Conservation (phyloP, 495 filamentous ascomycete species). For the Entonaema liquescens region DNA sequence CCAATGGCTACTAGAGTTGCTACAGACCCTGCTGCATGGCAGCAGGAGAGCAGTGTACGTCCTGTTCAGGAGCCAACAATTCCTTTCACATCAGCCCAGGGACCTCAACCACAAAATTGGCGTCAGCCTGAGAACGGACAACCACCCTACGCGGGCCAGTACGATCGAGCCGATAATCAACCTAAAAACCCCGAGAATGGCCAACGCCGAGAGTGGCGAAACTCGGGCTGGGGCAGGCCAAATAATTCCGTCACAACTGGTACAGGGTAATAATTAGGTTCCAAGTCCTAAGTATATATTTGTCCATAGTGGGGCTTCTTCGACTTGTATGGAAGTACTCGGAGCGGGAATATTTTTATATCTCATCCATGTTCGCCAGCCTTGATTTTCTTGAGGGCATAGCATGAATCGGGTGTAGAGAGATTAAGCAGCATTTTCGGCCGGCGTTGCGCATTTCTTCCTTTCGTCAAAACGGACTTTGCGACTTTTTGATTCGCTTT, state of each 20-base stretch:
- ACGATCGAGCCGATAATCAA: slow-evolving; percentile 44
- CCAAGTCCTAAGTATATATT: slow-evolving; percentile 32
- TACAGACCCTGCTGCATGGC: slow-evolving; percentile 79
- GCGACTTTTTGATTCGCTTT: slow-evolving; percentile 35
- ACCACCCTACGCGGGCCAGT: slow-evolving; percentile 44
- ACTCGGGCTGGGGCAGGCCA: slow-evolving; percentile 60
- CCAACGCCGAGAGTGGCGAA: slow-evolving; percentile 60
- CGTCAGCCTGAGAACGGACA: slow-evolving; percentile 50
- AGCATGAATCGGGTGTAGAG: slow-evolving; percentile 42
- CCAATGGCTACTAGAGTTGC: slow-evolving; percentile 69
- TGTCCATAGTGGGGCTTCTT: slow-evolving; percentile 19
- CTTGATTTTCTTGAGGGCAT: slow-evolving; percentile 42
- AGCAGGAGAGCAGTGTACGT: slow-evolving; percentile 81
- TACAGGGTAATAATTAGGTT: slow-evolving; percentile 34
- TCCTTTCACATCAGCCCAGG: slow-evolving; percentile 50
- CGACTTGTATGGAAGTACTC: slow-evolving; percentile 15
- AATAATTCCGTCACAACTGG: slow-evolving; percentile 48
- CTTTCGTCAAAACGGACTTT: slow-evolving; percentile 22
- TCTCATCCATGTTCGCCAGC: slow-evolving; percentile 24
- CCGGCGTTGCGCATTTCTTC: slow-evolving; percentile 41
- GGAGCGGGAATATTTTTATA: slow-evolving; percentile 8
- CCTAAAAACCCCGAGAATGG: slow-evolving; percentile 45
- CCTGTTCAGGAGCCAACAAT: slow-evolving; percentile 72
- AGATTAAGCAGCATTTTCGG: slow-evolving; percentile 40
- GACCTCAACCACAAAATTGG: slow-evolving; percentile 56